Evolutionary conservation across 129 eudicot genomes (phyloP).

Genomic region (Calendula officinalis): DNA sequence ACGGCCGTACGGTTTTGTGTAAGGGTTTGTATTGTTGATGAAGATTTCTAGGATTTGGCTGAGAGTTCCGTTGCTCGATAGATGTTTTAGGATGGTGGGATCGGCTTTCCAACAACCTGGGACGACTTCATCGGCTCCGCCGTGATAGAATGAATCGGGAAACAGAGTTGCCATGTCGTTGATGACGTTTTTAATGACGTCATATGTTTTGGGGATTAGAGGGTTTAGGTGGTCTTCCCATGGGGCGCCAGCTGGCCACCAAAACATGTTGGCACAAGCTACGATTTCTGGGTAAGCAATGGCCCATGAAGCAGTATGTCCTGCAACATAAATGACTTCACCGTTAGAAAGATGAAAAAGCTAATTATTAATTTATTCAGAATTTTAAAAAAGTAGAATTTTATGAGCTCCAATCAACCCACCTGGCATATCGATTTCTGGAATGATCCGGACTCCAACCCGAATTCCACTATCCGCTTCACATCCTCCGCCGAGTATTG

Average conservation of each 20-base stretch:
- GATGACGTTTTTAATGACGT: slow-evolving; percentile 61
- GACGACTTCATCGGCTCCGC: slow-evolving; percentile 80
- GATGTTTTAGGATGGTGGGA: slow-evolving; percentile 50
- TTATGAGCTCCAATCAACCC: not conserved
- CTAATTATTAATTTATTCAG: too few relatives aligned
- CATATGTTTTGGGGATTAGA: slow-evolving; percentile 67
- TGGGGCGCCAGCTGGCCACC: slow-evolving; percentile 72
- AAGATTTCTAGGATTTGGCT: slow-evolving; percentile 70
- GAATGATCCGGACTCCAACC: slow-evolving; percentile 86
- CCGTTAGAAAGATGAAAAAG: slow-evolving; percentile 1
- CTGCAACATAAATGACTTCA: slow-evolving; percentile 36
- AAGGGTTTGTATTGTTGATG: slow-evolving; percentile 56
- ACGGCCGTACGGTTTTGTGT: slow-evolving; percentile 66
- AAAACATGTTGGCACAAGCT: slow-evolving; percentile 74
- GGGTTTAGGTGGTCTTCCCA: slow-evolving; percentile 90
- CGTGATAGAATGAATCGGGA: slow-evolving; percentile 71
- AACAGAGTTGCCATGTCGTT: slow-evolving; percentile 54
- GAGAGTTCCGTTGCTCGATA: slow-evolving; percentile 54
- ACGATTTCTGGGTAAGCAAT: slow-evolving; percentile 84
- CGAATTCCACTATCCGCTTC: slow-evolving; percentile 56
- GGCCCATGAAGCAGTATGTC: slow-evolving; percentile 94
- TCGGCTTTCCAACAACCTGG: slow-evolving; percentile 88
- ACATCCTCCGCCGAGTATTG: slow-evolving; percentile 58
- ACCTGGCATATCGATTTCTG: slow-evolving; percentile 97
- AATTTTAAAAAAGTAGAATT: too few relatives aligned